A percentile compares a stretch with the other conserved stretches of the same genome.
Conservation (phyloP, 495 filamentous ascomycete species). For the Podospora pseudocomata region DNA sequence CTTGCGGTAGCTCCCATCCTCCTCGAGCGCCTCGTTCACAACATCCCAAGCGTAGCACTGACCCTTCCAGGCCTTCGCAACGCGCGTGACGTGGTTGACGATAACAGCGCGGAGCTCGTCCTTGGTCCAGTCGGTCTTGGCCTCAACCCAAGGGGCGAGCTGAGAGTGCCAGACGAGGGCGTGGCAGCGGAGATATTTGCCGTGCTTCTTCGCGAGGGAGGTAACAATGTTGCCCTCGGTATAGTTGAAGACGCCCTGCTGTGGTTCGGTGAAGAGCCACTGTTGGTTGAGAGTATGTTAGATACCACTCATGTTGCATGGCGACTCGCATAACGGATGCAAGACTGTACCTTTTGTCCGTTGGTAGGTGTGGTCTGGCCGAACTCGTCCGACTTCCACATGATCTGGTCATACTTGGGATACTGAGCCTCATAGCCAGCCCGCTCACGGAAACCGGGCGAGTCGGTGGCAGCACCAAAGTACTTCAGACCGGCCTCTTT, state of each 20-base stretch:
- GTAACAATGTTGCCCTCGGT: conserved; percentile 50
- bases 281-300: conserved; percentile 8
- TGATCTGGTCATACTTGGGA: conserved; percentile 36
- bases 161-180: conserved; percentile 60
- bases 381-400: conserved; percentile 46
- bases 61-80: conserved; percentile 55
- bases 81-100: conserved; percentile 51
- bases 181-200: conserved; percentile 55
- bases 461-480: conserved; percentile 51
- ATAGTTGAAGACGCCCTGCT: conserved; percentile 49
- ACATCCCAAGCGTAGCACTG: conserved; percentile 60
- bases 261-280: conserved; percentile 53
- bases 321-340: neutral
- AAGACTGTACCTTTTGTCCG: conserved; percentile 40
- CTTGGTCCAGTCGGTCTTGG: conserved; percentile 48
- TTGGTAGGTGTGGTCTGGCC: conserved; percentile 53
- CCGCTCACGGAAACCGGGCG: conserved; percentile 39
- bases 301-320: neutral
- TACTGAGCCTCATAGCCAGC: conserved; percentile 24
- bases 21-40: conserved; percentile 66
- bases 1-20: conserved; percentile 59
- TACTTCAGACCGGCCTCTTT: conserved; percentile 43
- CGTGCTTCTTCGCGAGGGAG: conserved; percentile 41
- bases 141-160: conserved; percentile 54
- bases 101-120: conserved; percentile 49